Base-by-base conservation (phyloP, 257 asterid species). In the Jaltomata sinuosa region DNA sequence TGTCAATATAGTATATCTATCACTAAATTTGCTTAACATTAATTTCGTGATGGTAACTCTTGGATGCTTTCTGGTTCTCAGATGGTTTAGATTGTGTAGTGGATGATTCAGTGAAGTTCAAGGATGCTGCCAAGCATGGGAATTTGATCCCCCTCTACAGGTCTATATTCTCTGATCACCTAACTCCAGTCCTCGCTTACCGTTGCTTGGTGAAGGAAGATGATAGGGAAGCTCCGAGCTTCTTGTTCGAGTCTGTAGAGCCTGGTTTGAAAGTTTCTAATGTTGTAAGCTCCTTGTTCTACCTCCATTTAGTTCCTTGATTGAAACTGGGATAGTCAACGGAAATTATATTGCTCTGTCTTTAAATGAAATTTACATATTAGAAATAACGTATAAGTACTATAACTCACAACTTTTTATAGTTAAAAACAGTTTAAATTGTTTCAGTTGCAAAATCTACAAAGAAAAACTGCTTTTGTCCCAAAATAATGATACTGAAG, bases 151-250 rank as follows among this genome's bases (percentile, higher is more conserved):
- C 99, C 6, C 47, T 95, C 45, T 94, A 84, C 90, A 92, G 91
- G 90, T 80, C 95, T 16, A 92, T 95, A 77, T 95, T 95, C 88
- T 94, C 97, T 1, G 99, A 95, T 86, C 99, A 95, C 88, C 87
- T 95, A 87, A 95, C 99, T 22, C 97, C 99, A 0, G 99, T 95
- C 79, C 93, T 94, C n/a, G 99, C 99, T 9, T 95, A 95, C 85
- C 94, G 99, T 52, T 95, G 98, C 85, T 89, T 95, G 91, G 97
- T 95, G 74, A 94, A 90, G 89, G 98, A 95, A 87, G 99, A 95
- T 84, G 97, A 94, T 86, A 88, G 99, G 86, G 99, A 95, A n/a
- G 98, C 99, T 74, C 98, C 99, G 16, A 95, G 99, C 90, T 95
- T 95, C 86, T 93, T 95, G 61, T 95, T 91, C 53, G 99, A 94